These are phyloP conservation scores for Fraxinus floribunda DNA, from an alignment of 305 asterid genomes.

Conservation along the genomic window DNA sequence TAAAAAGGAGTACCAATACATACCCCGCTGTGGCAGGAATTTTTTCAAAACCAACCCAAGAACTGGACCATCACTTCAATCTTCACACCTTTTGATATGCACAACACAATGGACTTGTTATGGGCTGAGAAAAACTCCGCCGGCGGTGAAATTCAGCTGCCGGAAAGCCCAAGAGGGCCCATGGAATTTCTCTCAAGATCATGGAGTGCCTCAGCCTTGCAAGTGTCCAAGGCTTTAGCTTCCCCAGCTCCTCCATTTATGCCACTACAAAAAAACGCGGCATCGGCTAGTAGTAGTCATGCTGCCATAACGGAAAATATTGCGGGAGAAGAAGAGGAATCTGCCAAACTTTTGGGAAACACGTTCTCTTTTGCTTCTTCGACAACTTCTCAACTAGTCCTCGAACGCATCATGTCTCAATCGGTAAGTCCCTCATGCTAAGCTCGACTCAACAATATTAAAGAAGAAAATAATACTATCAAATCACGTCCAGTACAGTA, in stretches of 20 bases:
- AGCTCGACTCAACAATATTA: not conserved
- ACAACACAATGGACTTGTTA: conserved; percentile 47
- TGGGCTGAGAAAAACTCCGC: conserved; percentile 65
- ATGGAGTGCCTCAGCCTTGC: conserved; percentile 92
- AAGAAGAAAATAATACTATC: not conserved
- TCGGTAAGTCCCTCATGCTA: conserved; percentile 46
- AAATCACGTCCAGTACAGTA: not conserved
- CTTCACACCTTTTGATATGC: conserved; percentile 1
- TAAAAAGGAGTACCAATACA: conserved; percentile 9
- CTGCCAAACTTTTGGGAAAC: conserved; percentile 71
- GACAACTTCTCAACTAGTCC: conserved; percentile 92
- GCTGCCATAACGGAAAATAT: conserved; percentile 49
- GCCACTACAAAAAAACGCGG: conserved; percentile 11
- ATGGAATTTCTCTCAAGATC: conserved; percentile 96
- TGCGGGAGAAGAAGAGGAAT: conserved; percentile 62
- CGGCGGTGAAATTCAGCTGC: conserved; percentile 60
- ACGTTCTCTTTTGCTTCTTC: conserved; percentile 94
- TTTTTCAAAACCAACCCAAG: conserved; percentile 9
- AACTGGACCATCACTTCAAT: not conserved
- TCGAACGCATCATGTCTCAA: conserved; percentile 97
- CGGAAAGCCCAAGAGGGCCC: conserved; percentile 96
- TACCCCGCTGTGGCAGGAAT: conserved; percentile 19
- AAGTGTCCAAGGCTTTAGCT: conserved; percentile 70
- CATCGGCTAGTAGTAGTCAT: not conserved
- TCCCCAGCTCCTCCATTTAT: conserved; percentile 35